Conservation (phyloP, 495 filamentous ascomycete species). For the Hypoxylon trugodes region DNA sequence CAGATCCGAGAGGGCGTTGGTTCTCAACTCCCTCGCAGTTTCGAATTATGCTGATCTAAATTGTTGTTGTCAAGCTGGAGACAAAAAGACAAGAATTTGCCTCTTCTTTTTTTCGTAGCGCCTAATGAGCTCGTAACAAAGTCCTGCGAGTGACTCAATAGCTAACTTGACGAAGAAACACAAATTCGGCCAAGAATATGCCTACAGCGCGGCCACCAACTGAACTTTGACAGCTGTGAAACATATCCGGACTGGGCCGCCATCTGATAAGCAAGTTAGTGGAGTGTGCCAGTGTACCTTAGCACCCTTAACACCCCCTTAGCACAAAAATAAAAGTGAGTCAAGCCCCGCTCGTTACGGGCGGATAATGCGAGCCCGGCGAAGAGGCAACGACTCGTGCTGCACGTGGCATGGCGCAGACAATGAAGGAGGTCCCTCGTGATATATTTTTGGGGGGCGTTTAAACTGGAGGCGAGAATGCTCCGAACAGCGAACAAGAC, state of each 20-base stretch:
- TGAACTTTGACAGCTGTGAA: conserved; percentile 12
- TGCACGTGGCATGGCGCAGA: conserved; percentile 38
- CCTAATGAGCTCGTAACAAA: conserved; percentile 22
- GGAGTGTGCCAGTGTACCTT: conserved; percentile 31
- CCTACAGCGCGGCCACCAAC: conserved; percentile 12
- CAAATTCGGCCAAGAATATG: conserved; percentile 8
- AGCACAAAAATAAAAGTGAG: no score
- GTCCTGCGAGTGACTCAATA: conserved; percentile 5
- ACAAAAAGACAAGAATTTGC: no score
- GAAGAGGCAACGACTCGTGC: conserved; percentile 25
- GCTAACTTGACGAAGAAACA: background rate
- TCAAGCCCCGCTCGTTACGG: conserved; percentile 34
- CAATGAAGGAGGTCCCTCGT: conserved; percentile 30
- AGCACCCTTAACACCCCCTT: no score
- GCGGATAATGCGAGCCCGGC: conserved; percentile 17
- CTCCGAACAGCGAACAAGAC: conserved; percentile 31
- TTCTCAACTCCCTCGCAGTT: conserved; percentile 10
- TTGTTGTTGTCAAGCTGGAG: conserved; percentile 4
- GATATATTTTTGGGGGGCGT: conserved; percentile 35
- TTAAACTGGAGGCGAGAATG: conserved; percentile 38
- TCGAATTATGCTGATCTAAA: conserved; percentile 12
- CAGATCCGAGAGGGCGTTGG: conserved; percentile 12
- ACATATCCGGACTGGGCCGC: conserved; percentile 21
- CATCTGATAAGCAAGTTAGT: conserved; percentile 29
- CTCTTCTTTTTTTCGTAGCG: conserved; percentile 1